Base-by-base conservation (phyloP, 495 filamentous ascomycete genomes). In the Aspergillus indologenus region DNA sequence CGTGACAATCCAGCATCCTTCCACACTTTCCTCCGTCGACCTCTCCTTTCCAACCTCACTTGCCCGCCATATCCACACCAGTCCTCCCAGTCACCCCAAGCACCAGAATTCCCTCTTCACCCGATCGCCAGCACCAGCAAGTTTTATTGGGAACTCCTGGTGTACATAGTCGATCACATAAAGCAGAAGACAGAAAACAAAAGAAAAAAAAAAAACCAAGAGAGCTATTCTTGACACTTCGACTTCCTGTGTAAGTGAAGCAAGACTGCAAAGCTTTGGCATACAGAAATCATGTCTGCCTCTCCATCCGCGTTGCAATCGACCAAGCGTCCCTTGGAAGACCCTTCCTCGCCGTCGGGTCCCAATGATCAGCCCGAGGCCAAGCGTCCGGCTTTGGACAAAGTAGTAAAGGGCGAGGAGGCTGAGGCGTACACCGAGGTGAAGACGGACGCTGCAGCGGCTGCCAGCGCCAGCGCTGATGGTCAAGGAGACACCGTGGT, bases 331-430 rank as follows among this genome's bases (percentile, higher is more conserved):
- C 94, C 94, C 61, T 85, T 98, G 52, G 94, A 98, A 81, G 94
- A 98, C 68, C 86, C 92, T 31, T 98, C 94, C 45, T 98, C 94
- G 3, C 92, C 94, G 5, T 94, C 91, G 23, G 91, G 90, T 19
- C 88, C 86, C 34, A 88, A 81, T 68, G 94, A 96, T 65, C 95
- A 96, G 73, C 92, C 92, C 26, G 94, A 98, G 62, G 94, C 95
- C 62, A 98, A 98, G 79, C 90, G 94, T 63, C 95, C 89, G 24
- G 95, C 95, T 49, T 83, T 98, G 56, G 92, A 97, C 78, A 98
- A 96, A 80, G 82, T 91, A 63, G 81, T 89, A 48, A 88, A 86
- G 67, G 79, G 81, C 43, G 79, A 83, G 9, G 79, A 83, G 21
- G 70, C 74, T 26, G 67, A 81, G 31, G 63, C 61, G 50, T 73